Evolutionary conservation across 768 basidiomycete genomes (phyloP).

Genomic region (Phallus indusiatus): DNA sequence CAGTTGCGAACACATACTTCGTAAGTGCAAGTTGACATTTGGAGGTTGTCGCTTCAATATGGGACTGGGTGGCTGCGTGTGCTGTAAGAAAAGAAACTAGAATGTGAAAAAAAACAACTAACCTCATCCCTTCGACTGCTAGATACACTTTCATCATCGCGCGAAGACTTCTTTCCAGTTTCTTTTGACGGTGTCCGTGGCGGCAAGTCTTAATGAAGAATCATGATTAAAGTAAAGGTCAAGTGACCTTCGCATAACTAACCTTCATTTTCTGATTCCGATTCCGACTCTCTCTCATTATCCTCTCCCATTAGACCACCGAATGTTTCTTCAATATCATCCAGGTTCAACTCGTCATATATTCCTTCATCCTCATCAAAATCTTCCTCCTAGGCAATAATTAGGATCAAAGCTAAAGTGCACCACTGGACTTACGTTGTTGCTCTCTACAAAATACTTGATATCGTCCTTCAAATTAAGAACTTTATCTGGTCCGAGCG

Average conservation of each 20-base stretch:
- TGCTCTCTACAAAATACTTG: conserved; percentile 90
- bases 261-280: conserved; percentile 68
- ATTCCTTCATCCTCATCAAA: conserved; percentile 97
- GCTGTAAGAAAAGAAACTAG: neutral
- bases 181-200: conserved; percentile 63
- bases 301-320: conserved; percentile 59
- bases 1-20: conserved; percentile 47
- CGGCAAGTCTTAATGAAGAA: conserved; percentile 40
- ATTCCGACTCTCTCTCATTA: conserved; percentile 64
- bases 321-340: conserved; percentile 94
- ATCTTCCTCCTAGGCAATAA: conserved; percentile 68
- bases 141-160: conserved; percentile 67
- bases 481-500: conserved; percentile 74
- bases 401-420: conserved; percentile 10
- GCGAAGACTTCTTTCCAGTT: conserved; percentile 19
- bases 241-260: conserved; percentile 7
- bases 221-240: neutral
- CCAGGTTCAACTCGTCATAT: conserved; percentile 94
- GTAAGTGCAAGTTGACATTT: conserved; percentile 42
- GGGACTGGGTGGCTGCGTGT: conserved; percentile 36
- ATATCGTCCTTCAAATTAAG: conserved; percentile 86
- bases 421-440: conserved; percentile 57
- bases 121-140: conserved; percentile 32
- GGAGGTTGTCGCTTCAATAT: conserved; percentile 63
- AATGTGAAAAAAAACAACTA: neutral